Percentiles rank a stretch among this genome's conserved stretches.
phyloP scores from a whole-genome alignment of 2,329 filamentous ascomycete genomes.

The Fusarium sp. region DNA sequence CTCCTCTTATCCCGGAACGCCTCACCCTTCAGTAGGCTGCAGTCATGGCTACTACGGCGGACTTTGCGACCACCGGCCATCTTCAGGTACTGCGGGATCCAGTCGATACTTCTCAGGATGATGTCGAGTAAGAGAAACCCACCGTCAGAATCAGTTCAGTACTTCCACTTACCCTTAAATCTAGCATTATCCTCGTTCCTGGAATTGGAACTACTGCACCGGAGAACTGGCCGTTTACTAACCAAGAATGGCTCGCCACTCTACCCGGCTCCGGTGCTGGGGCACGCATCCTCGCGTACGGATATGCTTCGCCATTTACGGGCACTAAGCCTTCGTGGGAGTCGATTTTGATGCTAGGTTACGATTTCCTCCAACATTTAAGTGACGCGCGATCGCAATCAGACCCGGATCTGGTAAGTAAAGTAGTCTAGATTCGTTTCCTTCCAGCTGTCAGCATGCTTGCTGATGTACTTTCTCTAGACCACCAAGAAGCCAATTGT shows the following conservation, averaged over 20 bases:
- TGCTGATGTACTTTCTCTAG: slow-evolving; percentile 1
- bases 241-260: neutral
- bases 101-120: neutral
- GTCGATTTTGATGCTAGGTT: slow-evolving; percentile 1
- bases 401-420: neutral
- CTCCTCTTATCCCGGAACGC: neutral
- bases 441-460: neutral
- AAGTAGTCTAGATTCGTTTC: neutral
- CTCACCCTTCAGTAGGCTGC: neutral
- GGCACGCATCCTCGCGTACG: neutral
- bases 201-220: neutral
- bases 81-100: neutral
- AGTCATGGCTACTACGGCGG: neutral
- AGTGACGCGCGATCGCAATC: neutral
- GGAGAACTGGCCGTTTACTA: neutral
- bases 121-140: neutral
- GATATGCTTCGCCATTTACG: neutral
- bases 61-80: neutral
- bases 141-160: neutral
- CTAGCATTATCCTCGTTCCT: neutral
- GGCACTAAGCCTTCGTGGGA: neutral
- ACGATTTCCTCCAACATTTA: neutral
- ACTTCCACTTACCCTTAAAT: neutral
- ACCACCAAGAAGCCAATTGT: neutral
- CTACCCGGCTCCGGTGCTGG: neutral